A percentile compares a stretch with the other conserved stretches of the same genome.
Evolutionary conservation across 2,329 filamentous ascomycete genomes (phyloP).

Genomic region (Tothia fuscella): DNA sequence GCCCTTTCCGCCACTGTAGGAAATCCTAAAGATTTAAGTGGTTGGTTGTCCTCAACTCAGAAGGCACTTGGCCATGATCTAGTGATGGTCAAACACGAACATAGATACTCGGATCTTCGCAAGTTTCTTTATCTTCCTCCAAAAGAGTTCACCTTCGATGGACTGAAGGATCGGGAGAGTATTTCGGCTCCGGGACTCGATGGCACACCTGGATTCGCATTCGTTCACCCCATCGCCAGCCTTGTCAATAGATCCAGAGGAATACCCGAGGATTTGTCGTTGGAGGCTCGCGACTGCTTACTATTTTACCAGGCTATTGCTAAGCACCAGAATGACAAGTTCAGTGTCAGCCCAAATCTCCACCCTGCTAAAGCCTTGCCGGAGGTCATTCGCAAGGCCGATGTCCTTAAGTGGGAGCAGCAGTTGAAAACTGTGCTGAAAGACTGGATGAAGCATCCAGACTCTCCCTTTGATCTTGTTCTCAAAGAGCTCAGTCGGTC

Average conservation of each 20-base stretch:
- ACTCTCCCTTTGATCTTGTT: slow-evolving; percentile 42
- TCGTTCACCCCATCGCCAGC: slow-evolving; percentile 55
- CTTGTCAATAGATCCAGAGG: slow-evolving; percentile 48
- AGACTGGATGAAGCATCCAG: slow-evolving; percentile 45
- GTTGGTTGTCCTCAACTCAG: slow-evolving; percentile 56
- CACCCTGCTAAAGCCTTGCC: slow-evolving; percentile 39
- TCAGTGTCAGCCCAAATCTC: slow-evolving; percentile 39
- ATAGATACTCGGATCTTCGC: slow-evolving; percentile 65
- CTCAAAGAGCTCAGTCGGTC: slow-evolving; percentile 31
- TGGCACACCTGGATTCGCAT: slow-evolving; percentile 38
- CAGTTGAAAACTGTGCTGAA: slow-evolving; percentile 46
- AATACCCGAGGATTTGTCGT: slow-evolving; percentile 52
- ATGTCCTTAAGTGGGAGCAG: slow-evolving; percentile 55
- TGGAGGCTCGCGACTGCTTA: slow-evolving; percentile 62
- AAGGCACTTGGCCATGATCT: slow-evolving; percentile 50
- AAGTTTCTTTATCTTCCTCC: slow-evolving; percentile 56
- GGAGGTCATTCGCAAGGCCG: slow-evolving; percentile 47
- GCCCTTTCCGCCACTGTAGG: slow-evolving; percentile 70
- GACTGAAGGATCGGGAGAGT: slow-evolving; percentile 28
- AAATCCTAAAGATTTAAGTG: slow-evolving; percentile 57
- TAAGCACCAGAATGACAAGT: slow-evolving; percentile 41
- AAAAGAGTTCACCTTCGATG: slow-evolving; percentile 37
- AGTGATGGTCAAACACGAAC: slow-evolving; percentile 54
- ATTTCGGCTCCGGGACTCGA: slow-evolving; percentile 37
- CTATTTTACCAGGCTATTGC: slow-evolving; percentile 53